Evolutionary conservation across 2,329 filamentous ascomycete species (phyloP), one percentile per base, ranked within the genome.

Genomic region (Paraconiothyrium brasiliense): DNA sequence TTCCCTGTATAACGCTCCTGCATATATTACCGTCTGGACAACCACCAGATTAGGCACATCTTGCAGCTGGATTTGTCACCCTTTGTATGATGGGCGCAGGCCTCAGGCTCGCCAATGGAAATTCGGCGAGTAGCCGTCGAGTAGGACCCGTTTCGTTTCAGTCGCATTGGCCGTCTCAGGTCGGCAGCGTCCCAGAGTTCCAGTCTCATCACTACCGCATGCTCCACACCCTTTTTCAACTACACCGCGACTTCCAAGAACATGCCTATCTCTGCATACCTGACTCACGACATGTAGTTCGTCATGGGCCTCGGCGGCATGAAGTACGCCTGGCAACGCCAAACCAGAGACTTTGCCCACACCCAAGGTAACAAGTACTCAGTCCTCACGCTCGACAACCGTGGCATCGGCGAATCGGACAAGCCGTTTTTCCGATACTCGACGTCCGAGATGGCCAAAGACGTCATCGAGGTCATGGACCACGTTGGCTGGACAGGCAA

Each of bases 321-420:
- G 71, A 86, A 84, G 75, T 84, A 87, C 47, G 85, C 88, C 59
- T 96, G 92, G 91, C 92, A 96, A 81, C 88, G 92, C 57, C 93
- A 96, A 76, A 95, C 90, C 10, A 87, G 90, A 67, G 85, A 92
- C 80, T 94, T 96, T 73, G 92, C 91, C 55, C 93, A 97, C 79
- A 83, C 87, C 54, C 83, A 87, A 62, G 85, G 82, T 50, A 82
- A 87, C 62, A 82, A 85, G 66, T 96, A 93, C 81, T 90, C 90
- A 0, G 89, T 89, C 58, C 85, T 97, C 7, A 80, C 95, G 59
- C 83, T 93, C 67, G 93, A 97, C 81, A 97, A 97, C 80, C 88
- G 93, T 68, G 93, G 93, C 65, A 90, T 96, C 74, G 93, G 93
- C 59, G 85, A 86, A 64, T 93, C 90, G 52, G 91, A 92, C 80